Conservation (phyloP, 306 rosid genomes). For the Cucumis hystrix region DNA sequence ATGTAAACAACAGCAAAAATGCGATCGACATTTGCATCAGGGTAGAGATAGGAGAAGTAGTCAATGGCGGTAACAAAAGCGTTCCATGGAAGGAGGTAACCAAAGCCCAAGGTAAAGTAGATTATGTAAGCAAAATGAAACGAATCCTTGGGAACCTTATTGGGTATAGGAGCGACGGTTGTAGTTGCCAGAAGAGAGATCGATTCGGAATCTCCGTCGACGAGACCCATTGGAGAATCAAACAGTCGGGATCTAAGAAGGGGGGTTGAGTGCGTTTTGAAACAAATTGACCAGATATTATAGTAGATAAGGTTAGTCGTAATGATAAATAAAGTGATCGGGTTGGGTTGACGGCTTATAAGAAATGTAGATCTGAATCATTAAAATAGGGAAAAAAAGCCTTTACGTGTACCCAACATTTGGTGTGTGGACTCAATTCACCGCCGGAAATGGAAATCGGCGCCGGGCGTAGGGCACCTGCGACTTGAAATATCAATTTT, state of each 20-base stretch:
- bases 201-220: conserved; percentile 5
- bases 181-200: neutral
- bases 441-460: too few species aligned
- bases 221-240: neutral
- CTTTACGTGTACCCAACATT: too few species aligned
- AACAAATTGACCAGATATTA: too few species aligned
- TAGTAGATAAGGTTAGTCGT: too few species aligned
- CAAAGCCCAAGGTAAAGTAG: conserved; percentile 60
- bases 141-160: conserved; percentile 36
- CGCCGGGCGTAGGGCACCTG: too few species aligned
- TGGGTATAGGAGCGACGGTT: neutral
- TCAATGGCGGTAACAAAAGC: conserved; percentile 87
- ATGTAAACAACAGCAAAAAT: conserved; percentile 61
- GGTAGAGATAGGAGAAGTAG: conserved; percentile 75
- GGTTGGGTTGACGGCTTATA: too few species aligned
- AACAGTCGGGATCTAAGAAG: neutral
- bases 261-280: too few species aligned
- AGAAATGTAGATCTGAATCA: too few species aligned
- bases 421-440: too few species aligned
- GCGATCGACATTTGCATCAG: conserved; percentile 71
- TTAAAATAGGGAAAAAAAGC: too few species aligned
- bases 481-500: too few species aligned
- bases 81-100: conserved; percentile 92
- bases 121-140: conserved; percentile 50
- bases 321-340: too few species aligned